Evolutionary conservation across 345 rosid species (phyloP).

Genomic region (Litchi chinensis): DNA sequence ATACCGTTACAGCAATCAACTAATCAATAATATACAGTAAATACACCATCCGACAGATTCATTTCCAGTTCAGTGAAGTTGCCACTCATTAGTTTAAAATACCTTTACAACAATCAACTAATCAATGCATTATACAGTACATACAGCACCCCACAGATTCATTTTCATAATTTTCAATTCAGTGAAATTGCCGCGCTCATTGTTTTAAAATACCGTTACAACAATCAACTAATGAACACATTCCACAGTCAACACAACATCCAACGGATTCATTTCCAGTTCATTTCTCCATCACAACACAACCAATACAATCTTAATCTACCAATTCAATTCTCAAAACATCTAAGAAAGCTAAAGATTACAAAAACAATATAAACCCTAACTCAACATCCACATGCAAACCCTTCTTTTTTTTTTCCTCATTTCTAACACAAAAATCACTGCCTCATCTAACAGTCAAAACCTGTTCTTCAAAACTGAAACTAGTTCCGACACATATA

Average conservation of each 20-base stretch:
- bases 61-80: too few relatives aligned
- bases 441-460: not conserved
- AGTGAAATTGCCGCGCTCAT: not conserved
- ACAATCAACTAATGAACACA: not conserved
- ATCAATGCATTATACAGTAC: not conserved
- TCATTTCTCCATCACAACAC: not conserved
- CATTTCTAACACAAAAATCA: not conserved
- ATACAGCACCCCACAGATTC: too few relatives aligned
- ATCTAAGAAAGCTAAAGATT: not conserved
- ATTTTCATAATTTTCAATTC: too few relatives aligned
- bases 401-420: not conserved
- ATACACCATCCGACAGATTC: too few relatives aligned
- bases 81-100: too few relatives aligned
- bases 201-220: not conserved
- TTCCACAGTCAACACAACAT: not conserved
- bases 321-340: not conserved
- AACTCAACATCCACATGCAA: constrained; percentile 6
- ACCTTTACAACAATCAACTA: too few relatives aligned
- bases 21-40: too few relatives aligned
- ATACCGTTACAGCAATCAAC: too few relatives aligned
- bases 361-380: not conserved
- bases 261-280: not conserved
- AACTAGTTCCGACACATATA: not conserved
- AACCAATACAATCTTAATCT: not conserved
- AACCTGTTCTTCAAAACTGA: not conserved